Evolutionary conservation across 257 asterid genomes (phyloP), one percentile per base, ranked within the genome.

Genomic region (Rhazya stricta): DNA sequence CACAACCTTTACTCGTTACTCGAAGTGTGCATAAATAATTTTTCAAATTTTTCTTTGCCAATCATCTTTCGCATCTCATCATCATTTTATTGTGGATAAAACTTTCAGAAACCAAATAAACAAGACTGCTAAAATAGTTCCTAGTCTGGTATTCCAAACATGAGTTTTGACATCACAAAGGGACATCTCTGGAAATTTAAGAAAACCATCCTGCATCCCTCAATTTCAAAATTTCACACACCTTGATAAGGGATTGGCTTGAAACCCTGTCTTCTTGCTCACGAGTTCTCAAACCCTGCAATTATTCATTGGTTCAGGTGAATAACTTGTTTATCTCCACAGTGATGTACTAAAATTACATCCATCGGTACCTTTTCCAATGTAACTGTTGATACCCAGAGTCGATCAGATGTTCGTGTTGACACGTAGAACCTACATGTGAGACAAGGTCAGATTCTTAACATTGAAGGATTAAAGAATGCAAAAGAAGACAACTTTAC

Each of bases 241-340:
- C 98, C 97, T 92, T 89, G 85, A 90, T 80, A 83, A 94, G 80
- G 81, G 77, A 83, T 88, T 86, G 96, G 85, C 99, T 94, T 68
- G 97, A 90, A 77, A 94, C 92, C 67, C 74, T 81, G 76, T 92
- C 99, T 86, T 94, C 99, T 81, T 89, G 86, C 86, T 94, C 97
- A 76, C 97, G 96, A 69, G 92, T 88, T 80, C 99, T 89, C 83
- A 86, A 67, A 56, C 96, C 99, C 99, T 92, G 80, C 82, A 79
- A 79, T 39, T 54, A 53, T 75, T 69, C 45, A 74, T 42, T 57
- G 58, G 71, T 65, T 72, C 60, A 71, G 45, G 69, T 48, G 61
- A 43, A 54, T 58, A n/a, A 8, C 58, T 25, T 60, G 25, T 10
- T 23, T 27, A 10, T 16, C 70, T 45, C 61, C 62, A 23, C n/a